These are phyloP conservation scores for Saxophila tyrrhenica DNA, from an alignment of 495 filamentous ascomycete species.

Conservation along the genomic window DNA sequence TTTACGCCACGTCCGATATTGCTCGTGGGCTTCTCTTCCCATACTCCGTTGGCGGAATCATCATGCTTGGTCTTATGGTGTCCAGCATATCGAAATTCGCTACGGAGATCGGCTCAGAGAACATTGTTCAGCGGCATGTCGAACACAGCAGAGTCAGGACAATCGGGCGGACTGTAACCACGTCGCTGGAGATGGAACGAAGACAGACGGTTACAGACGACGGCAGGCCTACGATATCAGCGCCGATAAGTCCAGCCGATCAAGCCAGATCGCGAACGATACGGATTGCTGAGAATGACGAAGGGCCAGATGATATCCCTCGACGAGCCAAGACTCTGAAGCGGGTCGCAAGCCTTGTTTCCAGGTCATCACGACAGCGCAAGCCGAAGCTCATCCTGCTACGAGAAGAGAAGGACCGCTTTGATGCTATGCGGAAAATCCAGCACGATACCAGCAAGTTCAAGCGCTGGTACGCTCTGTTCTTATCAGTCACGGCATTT, in stretches of 20 bases:
- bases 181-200: conserved; percentile 23
- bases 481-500: conserved; percentile 29
- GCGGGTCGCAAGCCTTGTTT: not conserved
- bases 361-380: conserved; percentile 2
- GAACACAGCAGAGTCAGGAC: conserved; percentile 47
- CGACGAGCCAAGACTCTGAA: not conserved
- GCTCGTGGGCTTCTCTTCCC: conserved; percentile 33
- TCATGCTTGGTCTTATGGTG: conserved; percentile 36
- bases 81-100: conserved; percentile 42
- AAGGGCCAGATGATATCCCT: not conserved
- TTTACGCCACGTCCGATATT: conserved; percentile 35
- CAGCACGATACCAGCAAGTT: conserved; percentile 27
- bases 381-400: conserved; percentile 28
- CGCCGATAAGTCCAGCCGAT: not conserved
- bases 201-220: conserved; percentile 11
- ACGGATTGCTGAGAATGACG: conserved; percentile 5
- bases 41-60: conserved; percentile 36
- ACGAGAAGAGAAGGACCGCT: conserved; percentile 34
- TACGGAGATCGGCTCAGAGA: conserved; percentile 49
- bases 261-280: not conserved
- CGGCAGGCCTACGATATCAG: conserved; percentile 8
- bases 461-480: conserved; percentile 31
- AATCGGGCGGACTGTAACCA: conserved; percentile 42
- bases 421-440: conserved; percentile 34
- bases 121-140: conserved; percentile 54